phyloP scores from a whole-genome alignment of 2,329 filamentous ascomycete species.

The Fusarium papillatum region DNA sequence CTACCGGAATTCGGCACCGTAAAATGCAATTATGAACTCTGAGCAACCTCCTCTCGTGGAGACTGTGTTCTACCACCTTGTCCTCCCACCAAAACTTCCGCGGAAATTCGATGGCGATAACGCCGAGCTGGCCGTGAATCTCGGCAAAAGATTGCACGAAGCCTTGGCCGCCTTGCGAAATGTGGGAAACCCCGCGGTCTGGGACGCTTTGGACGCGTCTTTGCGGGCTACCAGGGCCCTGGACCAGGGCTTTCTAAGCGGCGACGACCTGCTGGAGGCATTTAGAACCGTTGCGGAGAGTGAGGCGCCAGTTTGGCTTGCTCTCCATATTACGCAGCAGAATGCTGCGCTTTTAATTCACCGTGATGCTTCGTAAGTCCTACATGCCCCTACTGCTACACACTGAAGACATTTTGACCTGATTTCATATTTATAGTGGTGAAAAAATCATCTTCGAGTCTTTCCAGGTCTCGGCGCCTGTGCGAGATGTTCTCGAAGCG shows the following conservation, averaged over 20 bases:
- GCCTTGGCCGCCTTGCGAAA: slow-evolving; percentile 6
- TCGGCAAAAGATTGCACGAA: slow-evolving; percentile 22
- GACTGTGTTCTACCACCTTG: slow-evolving; percentile 38
- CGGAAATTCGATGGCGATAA: slow-evolving; percentile 11
- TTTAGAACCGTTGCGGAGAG: slow-evolving; percentile 1
- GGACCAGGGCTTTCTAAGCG: slow-evolving; percentile 3
- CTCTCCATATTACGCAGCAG: slow-evolving; percentile 41
- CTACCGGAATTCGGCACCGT: background rate
- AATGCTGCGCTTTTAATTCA: slow-evolving; percentile 50
- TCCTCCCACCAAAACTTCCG: slow-evolving; percentile 40
- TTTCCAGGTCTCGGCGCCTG: slow-evolving; percentile 70
- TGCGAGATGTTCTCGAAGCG: slow-evolving; percentile 64
- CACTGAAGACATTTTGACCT: background rate
- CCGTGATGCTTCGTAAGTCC: slow-evolving; percentile 24
- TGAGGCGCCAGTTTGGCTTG: slow-evolving; percentile 15
- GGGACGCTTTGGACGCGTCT: slow-evolving; percentile 9
- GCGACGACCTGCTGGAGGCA: background rate
- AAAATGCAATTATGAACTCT: background rate
- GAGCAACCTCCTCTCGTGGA: slow-evolving; percentile 4
- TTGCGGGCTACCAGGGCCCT: slow-evolving; percentile 4
- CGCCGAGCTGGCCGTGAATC: background rate
- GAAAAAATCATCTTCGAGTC: slow-evolving; percentile 60
- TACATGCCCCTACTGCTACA: background rate
- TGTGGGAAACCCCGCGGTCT: background rate
- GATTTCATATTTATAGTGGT: slow-evolving; percentile 7